Evolutionary conservation across 768 basidiomycete species (phyloP).

Genomic region (Boletus tylopilopsis): DNA sequence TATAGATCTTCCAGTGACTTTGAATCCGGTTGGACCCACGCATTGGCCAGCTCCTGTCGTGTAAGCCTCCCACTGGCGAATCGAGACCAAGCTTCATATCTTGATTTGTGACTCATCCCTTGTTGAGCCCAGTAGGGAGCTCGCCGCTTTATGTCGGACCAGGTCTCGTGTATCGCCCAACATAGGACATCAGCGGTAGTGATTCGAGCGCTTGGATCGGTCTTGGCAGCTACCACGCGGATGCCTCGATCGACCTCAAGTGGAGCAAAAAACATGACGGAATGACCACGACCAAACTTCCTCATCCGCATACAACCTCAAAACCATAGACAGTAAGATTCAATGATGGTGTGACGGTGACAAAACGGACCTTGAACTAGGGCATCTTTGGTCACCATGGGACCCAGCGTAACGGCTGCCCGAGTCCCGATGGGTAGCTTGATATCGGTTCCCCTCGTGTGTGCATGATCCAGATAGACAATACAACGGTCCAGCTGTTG

Average conservation of each 20-base stretch:
- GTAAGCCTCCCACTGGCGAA: too few species aligned
- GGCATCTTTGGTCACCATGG: constrained; percentile 28
- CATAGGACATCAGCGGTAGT: background rate
- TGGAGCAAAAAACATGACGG: too few species aligned
- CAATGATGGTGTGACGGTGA: background rate
- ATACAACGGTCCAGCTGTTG: background rate
- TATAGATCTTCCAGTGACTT: too few species aligned
- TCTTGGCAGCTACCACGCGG: background rate
- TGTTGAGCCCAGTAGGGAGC: too few species aligned
- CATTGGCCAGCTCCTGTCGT: too few species aligned
- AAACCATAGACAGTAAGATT: background rate
- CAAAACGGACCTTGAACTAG: constrained; percentile 23
- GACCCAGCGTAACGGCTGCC: constrained; percentile 42
- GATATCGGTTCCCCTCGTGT: constrained; percentile 40
- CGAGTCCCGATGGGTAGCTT: constrained; percentile 39
- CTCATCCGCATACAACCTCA: background rate
- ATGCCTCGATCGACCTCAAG: background rate
- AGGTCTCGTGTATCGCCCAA: too few species aligned
- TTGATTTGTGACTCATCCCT: too few species aligned
- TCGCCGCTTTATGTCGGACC: too few species aligned
- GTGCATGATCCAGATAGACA: background rate
- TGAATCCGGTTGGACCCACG: too few species aligned
- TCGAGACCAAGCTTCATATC: too few species aligned
- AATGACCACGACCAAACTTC: background rate
- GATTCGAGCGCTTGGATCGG: background rate